Evolutionary conservation across 345 rosid genomes (phyloP).

Genomic region (Eucalyptus guilfoylei): DNA sequence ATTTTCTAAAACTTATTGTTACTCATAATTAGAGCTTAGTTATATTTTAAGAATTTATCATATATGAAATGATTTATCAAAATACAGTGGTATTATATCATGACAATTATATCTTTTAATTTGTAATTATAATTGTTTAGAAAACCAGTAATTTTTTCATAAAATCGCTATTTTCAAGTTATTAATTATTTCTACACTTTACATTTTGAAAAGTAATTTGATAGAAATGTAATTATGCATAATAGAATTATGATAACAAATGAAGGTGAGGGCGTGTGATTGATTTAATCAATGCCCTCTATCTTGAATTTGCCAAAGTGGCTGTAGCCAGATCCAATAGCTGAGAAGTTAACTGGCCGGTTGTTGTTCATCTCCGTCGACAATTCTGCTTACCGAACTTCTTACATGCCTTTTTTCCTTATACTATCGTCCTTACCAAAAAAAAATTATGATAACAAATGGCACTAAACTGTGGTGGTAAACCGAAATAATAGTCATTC

Average conservation of each 20-base stretch:
- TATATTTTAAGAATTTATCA: not conserved
- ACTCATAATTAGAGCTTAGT: not conserved
- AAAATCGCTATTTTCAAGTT: not conserved
- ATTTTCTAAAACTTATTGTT: not conserved
- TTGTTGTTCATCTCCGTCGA: too few species aligned
- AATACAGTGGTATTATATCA: fast-evolving
- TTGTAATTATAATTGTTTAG: not conserved
- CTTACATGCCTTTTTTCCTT: too few species aligned
- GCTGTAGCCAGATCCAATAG: too few species aligned
- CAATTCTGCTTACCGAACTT: too few species aligned
- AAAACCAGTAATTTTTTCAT: not conserved
- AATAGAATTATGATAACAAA: not conserved
- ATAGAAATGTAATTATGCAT: not conserved
- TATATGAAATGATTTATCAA: not conserved
- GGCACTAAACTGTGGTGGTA: not conserved
- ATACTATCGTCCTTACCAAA: too few species aligned
- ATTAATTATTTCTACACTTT: not conserved
- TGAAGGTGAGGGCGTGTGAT: too few species aligned
- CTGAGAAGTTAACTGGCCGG: too few species aligned
- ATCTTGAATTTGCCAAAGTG: too few species aligned
- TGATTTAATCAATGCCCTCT: too few species aligned
- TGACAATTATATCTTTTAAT: not conserved
- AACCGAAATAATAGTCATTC: not conserved
- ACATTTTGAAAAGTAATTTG: not conserved
- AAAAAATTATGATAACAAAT: not conserved